A percentile compares a stretch with the other conserved stretches of the same genome.
Conservation (phyloP, 169 alveolate species). For the Perkinsus olseni region DNA sequence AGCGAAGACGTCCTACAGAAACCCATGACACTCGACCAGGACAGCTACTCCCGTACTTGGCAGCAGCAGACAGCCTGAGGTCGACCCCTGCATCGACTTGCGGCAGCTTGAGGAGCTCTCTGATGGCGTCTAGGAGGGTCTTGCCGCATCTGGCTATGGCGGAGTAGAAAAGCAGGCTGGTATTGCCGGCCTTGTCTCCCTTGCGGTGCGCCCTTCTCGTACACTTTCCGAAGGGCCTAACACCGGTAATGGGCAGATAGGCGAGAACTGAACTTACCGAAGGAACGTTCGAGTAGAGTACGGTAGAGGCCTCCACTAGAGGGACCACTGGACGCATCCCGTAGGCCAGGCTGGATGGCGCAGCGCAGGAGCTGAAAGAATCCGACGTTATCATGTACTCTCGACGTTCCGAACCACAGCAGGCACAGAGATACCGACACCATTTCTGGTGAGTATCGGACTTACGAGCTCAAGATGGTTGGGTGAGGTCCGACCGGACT, state of each 20-base stretch:
- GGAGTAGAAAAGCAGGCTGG: neutral
- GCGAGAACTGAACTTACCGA: neutral
- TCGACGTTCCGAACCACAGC: no score
- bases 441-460: no score
- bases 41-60: neutral
- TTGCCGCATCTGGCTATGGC: neutral
- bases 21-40: neutral
- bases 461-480: neutral
- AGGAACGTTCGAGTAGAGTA: neutral
- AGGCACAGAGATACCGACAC: no score
- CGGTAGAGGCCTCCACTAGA: neutral
- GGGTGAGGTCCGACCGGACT: neutral
- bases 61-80: neutral
- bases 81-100: neutral
- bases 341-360: neutral
- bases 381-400: no score
- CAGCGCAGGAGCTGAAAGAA: neutral
- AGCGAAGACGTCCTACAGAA: neutral
- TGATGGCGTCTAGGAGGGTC: neutral
- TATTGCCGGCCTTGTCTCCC: neutral
- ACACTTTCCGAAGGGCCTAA: neutral
- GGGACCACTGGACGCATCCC: neutral
- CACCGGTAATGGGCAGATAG: neutral
- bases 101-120: neutral
- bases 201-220: neutral